Evolutionary conservation across 176 grass and related monocot species (phyloP).

Genomic region (Zea luxurians): DNA sequence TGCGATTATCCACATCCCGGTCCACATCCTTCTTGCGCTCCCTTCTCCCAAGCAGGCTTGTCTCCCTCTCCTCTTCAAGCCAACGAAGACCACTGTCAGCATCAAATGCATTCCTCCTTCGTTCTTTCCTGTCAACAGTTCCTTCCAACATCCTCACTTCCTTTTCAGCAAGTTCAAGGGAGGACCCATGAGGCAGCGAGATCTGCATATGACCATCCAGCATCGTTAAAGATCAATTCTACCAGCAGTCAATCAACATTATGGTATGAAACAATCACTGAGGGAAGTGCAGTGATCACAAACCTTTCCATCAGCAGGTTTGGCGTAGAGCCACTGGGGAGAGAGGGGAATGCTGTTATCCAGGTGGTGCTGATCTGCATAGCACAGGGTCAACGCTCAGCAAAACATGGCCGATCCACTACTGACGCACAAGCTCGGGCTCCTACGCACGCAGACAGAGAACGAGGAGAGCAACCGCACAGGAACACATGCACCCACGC

Average conservation of each 20-base stretch:
- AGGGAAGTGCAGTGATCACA: neutral
- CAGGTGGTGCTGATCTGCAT: conserved; percentile 72
- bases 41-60: conserved; percentile 72
- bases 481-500: neutral
- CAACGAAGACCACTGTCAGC: conserved; percentile 70
- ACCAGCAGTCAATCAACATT: neutral
- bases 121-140: conserved; percentile 68
- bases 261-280: neutral
- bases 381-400: conserved; percentile 38
- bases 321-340: conserved; percentile 94
- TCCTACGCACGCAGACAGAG: neutral
- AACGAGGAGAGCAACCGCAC: neutral
- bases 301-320: conserved; percentile 85
- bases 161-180: conserved; percentile 58
- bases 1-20: conserved; percentile 66
- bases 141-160: conserved; percentile 68
- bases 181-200: conserved; percentile 43
- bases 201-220: conserved; percentile 28
- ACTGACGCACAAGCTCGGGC: conserved; percentile 16
- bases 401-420: neutral
- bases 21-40: conserved; percentile 82
- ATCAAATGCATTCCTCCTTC: conserved; percentile 57
- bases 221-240: neutral
- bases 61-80: conserved; percentile 99
- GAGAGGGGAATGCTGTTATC: conserved; percentile 94